These are phyloP conservation scores for Tetrapisispora iriomotensis DNA, from an alignment of 805 yeast genomes.

Conservation along the genomic window DNA sequence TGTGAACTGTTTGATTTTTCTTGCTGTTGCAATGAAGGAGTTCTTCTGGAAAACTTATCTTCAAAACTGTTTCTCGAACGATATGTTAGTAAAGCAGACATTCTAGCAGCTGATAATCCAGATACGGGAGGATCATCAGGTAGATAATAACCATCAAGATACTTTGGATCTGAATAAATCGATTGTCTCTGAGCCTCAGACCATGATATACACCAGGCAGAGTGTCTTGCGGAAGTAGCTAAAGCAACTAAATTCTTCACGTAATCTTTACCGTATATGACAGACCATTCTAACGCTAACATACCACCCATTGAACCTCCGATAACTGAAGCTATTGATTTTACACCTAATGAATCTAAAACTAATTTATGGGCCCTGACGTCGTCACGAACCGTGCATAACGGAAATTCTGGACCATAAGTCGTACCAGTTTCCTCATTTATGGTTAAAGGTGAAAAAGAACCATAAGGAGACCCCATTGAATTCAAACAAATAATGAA, in stretches of 20 bases:
- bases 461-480: conserved; percentile 94
- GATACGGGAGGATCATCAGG: conserved; percentile 69
- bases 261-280: conserved; percentile 50
- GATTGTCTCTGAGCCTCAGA: conserved; percentile 97
- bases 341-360: conserved; percentile 72
- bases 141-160: conserved; percentile 79
- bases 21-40: conserved; percentile 37
- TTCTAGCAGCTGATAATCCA: conserved; percentile 93
- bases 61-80: conserved; percentile 90
- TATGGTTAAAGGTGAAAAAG: conserved; percentile 82
- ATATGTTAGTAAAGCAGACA: conserved; percentile 91
- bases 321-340: conserved; percentile 68
- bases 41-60: conserved; percentile 77
- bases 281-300: conserved; percentile 81
- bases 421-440: conserved; percentile 65
- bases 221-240: conserved; percentile 89
- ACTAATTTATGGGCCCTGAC: conserved; percentile 68
- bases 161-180: conserved; percentile 90
- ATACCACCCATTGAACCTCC: conserved; percentile 99
- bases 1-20: conserved; percentile 15
- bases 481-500: conserved; percentile 83
- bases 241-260: conserved; percentile 68
- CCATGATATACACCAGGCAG: conserved; percentile 99
- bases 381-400: conserved; percentile 91
- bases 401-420: conserved; percentile 92